Evolutionary conservation across 306 rosid genomes (phyloP).

Genomic region (Geum urbanum): DNA sequence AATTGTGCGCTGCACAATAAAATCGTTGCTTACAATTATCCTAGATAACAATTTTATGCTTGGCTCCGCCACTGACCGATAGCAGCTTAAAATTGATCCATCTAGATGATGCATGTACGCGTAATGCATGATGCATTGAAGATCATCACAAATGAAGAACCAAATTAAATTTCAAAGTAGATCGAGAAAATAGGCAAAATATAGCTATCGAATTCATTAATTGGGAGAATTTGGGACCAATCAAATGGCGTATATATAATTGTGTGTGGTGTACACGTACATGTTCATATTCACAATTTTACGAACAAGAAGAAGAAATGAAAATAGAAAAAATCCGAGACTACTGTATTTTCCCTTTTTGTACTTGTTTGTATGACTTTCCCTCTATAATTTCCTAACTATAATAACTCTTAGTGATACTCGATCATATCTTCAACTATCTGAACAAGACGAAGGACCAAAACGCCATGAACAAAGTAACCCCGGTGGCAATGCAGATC

Average conservation of each 20-base stretch:
- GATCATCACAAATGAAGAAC: background rate
- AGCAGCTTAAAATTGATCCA: too few species aligned
- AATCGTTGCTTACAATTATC: too few species aligned
- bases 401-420: background rate
- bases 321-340: background rate
- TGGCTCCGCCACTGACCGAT: too few species aligned
- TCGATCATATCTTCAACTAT: slow-evolving; percentile 11
- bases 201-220: background rate
- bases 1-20: too few species aligned
- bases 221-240: background rate
- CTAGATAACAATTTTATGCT: too few species aligned
- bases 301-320: too few species aligned
- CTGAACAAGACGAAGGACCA: slow-evolving; percentile 37
- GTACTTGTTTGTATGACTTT: background rate
- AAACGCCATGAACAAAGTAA: slow-evolving; percentile 35
- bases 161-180: background rate
- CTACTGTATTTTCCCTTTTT: background rate
- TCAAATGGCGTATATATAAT: too few species aligned
- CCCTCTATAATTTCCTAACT: background rate
- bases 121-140: too few species aligned
- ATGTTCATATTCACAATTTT: too few species aligned
- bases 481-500: slow-evolving; percentile 34
- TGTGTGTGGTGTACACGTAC: too few species aligned
- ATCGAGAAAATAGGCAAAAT: background rate
- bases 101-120: too few species aligned